phyloP scores from a whole-genome alignment of 371 early-diverging fungal genomes.

The Zychaea mexicana region DNA sequence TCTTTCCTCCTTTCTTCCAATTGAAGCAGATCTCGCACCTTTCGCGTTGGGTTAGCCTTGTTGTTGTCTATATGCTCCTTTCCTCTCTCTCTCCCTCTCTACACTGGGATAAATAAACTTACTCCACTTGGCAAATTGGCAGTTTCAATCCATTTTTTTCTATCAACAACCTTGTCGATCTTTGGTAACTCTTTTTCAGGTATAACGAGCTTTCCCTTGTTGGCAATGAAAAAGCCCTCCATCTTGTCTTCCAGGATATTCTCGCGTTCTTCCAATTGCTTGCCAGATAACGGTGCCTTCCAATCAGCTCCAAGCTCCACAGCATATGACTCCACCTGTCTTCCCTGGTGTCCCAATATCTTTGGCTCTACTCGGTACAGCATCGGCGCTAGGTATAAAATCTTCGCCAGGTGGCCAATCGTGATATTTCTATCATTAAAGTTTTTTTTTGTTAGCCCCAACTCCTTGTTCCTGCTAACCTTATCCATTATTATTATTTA shows the following conservation, averaged over 20 bases:
- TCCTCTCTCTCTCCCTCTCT: neutral
- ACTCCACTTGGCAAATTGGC: constrained; percentile 39
- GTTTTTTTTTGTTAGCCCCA: neutral
- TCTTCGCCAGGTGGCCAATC: constrained; percentile 29
- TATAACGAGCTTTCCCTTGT: constrained; percentile 26
- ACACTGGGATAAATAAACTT: neutral
- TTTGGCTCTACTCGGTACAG: constrained; percentile 32
- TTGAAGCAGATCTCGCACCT: constrained; percentile 29
- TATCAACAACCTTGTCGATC: constrained; percentile 26
- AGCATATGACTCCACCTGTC: constrained; percentile 27
- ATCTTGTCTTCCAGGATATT: constrained; percentile 16
- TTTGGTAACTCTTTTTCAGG: constrained; percentile 42
- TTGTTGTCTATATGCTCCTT: neutral
- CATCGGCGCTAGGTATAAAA: constrained; percentile 33
- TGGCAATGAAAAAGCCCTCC: constrained; percentile 23
- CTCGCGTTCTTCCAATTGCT: constrained; percentile 29
- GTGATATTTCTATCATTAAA: constrained; percentile 25
- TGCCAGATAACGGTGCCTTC: constrained; percentile 33
- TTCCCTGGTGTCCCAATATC: constrained; percentile 26
- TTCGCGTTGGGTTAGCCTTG: neutral
- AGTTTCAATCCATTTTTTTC: constrained; percentile 31
- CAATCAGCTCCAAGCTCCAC: constrained; percentile 32
- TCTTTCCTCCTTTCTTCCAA: constrained; percentile 31
- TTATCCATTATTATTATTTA: neutral
- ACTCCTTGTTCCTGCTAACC: neutral